Conservation (phyloP, 106 monocot genomes). For the Phalaenopsis equestris region DNA sequence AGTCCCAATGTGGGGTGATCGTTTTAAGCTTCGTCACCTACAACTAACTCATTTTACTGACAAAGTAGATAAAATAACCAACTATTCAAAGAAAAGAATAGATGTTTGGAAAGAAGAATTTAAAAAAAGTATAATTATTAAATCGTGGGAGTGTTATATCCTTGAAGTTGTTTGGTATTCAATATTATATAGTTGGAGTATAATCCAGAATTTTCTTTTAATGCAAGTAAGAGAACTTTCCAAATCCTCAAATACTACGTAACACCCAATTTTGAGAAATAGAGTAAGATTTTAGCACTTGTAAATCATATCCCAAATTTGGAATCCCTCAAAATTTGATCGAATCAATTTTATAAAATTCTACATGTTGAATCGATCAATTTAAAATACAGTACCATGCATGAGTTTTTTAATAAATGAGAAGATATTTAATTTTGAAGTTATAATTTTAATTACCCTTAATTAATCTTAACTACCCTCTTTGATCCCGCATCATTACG, state of each 20-base stretch:
- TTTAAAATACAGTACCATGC: too few relatives aligned
- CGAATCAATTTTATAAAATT: too few relatives aligned
- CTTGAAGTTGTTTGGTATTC: background rate
- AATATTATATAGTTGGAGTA: background rate
- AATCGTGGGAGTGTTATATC: background rate
- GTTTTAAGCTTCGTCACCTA: slow-evolving; percentile 83
- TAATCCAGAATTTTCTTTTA: background rate
- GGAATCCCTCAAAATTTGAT: background rate
- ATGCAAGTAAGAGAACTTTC: background rate
- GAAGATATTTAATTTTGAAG: too few relatives aligned
- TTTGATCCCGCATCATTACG: too few relatives aligned
- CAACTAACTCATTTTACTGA: slow-evolving; percentile 1
- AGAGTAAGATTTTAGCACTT: background rate
- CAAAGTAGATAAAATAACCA: background rate
- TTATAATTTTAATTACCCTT: too few relatives aligned
- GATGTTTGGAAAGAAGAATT: background rate
- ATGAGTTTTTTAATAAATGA: too few relatives aligned
- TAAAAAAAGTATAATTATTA: background rate
- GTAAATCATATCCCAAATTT: background rate
- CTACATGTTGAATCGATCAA: too few relatives aligned
- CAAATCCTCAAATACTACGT: background rate
- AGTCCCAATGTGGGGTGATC: slow-evolving; percentile 51
- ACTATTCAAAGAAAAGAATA: background rate
- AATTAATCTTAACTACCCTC: too few relatives aligned
- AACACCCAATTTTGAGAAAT: background rate